phyloP scores from a whole-genome alignment of 2,329 filamentous ascomycete species.

The Colletotrichum karsti region DNA sequence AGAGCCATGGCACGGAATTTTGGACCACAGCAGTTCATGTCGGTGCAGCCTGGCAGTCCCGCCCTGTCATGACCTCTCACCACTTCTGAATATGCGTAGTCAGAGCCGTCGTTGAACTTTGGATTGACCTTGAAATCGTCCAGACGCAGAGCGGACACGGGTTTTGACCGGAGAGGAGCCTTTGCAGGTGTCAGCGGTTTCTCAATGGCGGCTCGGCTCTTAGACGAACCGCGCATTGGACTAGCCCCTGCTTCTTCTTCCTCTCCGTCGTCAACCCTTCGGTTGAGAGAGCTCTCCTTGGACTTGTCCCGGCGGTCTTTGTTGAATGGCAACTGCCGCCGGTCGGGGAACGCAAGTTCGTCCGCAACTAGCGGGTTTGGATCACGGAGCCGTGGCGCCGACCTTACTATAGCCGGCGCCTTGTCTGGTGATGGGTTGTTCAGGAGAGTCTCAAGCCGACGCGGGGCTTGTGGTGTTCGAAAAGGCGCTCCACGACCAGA shows the following conservation, averaged over 20 bases:
- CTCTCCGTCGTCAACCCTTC: background rate
- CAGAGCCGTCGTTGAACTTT: slow-evolving; percentile 72
- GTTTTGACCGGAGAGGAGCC: slow-evolving; percentile 63
- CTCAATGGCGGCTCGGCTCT: background rate
- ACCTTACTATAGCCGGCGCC: slow-evolving; percentile 35
- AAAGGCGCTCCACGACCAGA: slow-evolving; percentile 21
- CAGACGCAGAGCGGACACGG: slow-evolving; percentile 64
- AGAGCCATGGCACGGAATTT: slow-evolving; percentile 74
- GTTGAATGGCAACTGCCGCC: slow-evolving; percentile 52
- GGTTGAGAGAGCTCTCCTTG: slow-evolving; percentile 4
- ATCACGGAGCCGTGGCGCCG: slow-evolving; percentile 33
- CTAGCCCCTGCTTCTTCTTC: background rate
- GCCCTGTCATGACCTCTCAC: slow-evolving; percentile 77
- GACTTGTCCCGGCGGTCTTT: slow-evolving; percentile 32
- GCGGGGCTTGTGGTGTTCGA: slow-evolving; percentile 30
- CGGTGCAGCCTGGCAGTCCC: slow-evolving; percentile 77
- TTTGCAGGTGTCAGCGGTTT: slow-evolving; percentile 22
- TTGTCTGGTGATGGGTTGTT: slow-evolving; percentile 37
- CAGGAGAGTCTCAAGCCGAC: slow-evolving; percentile 43
- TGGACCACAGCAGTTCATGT: slow-evolving; percentile 79
- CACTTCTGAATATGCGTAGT: slow-evolving; percentile 79
- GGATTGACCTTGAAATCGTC: slow-evolving; percentile 88
- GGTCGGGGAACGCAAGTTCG: slow-evolving; percentile 44
- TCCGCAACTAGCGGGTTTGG: slow-evolving; percentile 28
- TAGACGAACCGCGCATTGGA: background rate